phyloP scores from a whole-genome alignment of 352 stramenopile genomes.

The Hyaloperonospora arabidopsidis region DNA sequence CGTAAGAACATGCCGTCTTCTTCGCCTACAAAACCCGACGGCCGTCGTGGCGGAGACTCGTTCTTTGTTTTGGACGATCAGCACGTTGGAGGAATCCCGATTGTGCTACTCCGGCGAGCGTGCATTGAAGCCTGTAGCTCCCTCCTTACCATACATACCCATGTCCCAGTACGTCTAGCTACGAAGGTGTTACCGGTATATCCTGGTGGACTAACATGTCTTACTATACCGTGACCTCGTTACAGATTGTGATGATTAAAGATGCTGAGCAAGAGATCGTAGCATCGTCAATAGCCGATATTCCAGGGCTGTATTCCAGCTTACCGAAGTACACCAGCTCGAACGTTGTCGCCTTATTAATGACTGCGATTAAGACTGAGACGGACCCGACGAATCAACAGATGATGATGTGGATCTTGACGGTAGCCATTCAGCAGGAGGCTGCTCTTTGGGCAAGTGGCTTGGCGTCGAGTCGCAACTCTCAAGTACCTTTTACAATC shows the following conservation, averaged over 20 bases:
- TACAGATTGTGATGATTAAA: constrained; percentile 56
- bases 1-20: constrained; percentile 28
- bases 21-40: constrained; percentile 32
- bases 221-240: background rate
- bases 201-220: background rate
- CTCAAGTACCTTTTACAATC: constrained; percentile 80
- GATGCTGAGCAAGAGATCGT: constrained; percentile 71
- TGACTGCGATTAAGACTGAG: constrained; percentile 77
- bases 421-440: constrained; percentile 80
- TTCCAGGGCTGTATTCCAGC: constrained; percentile 67
- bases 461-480: constrained; percentile 73
- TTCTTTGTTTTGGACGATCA: constrained; percentile 59
- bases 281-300: constrained; percentile 48
- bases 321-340: constrained; percentile 80
- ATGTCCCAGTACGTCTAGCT: constrained; percentile 34
- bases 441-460: constrained; percentile 77
- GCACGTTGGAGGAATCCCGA: constrained; percentile 60
- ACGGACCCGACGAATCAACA: constrained; percentile 82
- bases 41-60: constrained; percentile 31
- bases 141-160: constrained; percentile 71
- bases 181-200: background rate
- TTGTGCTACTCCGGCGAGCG: constrained; percentile 63
- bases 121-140: constrained; percentile 79
- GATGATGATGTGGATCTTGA: constrained; percentile 85
- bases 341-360: constrained; percentile 75